Conservation (phyloP, 345 rosid species). For the Kernera saxatilis region DNA sequence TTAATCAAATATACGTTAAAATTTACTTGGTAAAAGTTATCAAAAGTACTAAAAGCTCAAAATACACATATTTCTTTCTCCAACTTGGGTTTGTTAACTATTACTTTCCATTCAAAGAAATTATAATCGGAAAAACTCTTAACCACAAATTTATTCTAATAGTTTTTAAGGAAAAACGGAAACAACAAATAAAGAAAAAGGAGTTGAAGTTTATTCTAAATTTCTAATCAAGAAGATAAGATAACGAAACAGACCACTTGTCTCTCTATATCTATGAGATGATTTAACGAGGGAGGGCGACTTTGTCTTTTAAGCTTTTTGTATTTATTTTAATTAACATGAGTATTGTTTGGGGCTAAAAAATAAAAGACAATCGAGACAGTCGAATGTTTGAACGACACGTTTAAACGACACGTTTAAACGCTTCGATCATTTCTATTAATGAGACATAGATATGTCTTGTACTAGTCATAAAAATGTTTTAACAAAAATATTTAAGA, state of each 20-base stretch:
- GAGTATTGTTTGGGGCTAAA: background rate
- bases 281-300: background rate
- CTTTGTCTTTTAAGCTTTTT: constrained; percentile 16
- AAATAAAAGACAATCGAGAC: background rate
- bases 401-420: constrained; percentile 11
- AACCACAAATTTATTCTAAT: constrained; percentile 1
- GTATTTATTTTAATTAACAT: constrained; percentile 19
- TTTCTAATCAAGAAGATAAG: constrained; percentile 22
- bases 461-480: background rate
- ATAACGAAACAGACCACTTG: constrained; percentile 30
- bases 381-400: constrained; percentile 12
- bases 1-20: background rate
- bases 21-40: background rate
- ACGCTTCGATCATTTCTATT: background rate
- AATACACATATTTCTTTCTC: background rate
- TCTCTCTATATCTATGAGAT: constrained; percentile 8
- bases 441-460: constrained; percentile 17
- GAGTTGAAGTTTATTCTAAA: constrained; percentile 6
- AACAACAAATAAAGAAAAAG: constrained; percentile 3
- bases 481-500: background rate
- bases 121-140: background rate
- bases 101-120: background rate
- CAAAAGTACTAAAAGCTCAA: background rate
- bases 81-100: background rate
- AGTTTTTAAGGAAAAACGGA: background rate